These are phyloP conservation scores for Apiotrichum akiyoshidainum DNA, from an alignment of 1,284 basidiomycete species.

Conservation along the genomic window DNA sequence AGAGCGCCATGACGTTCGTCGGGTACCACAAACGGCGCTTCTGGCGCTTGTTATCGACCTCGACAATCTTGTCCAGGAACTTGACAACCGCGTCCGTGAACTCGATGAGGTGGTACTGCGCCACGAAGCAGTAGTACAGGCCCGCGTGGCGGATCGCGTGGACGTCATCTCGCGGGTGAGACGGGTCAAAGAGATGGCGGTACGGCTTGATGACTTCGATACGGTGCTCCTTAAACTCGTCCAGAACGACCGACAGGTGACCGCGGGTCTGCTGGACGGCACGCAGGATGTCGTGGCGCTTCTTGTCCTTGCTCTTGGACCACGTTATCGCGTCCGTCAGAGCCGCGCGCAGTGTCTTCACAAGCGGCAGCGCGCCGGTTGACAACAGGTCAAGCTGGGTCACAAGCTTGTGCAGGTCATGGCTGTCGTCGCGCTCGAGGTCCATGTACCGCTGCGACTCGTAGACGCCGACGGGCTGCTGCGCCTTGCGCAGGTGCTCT, in stretches of 20 bases:
- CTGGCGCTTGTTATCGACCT: constrained; percentile 59
- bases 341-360: constrained; percentile 28
- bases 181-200: constrained; percentile 59
- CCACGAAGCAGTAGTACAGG: constrained; percentile 64
- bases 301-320: constrained; percentile 13
- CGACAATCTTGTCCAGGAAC: constrained; percentile 58
- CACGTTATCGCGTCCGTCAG: constrained; percentile 36
- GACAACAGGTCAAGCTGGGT: constrained; percentile 58
- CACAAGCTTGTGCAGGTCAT: constrained; percentile 56
- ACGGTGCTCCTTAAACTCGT: constrained; percentile 53
- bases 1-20: constrained; percentile 42
- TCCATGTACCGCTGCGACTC: constrained; percentile 75
- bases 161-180: constrained; percentile 19
- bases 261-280: not conserved
- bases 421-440: constrained; percentile 58
- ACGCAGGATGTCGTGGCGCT: not conserved
- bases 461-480: constrained; percentile 73
- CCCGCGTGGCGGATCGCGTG: constrained; percentile 46
- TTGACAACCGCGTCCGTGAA: constrained; percentile 55
- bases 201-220: constrained; percentile 68
- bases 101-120: constrained; percentile 67
- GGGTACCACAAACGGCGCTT: constrained; percentile 67
- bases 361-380: constrained; percentile 60
- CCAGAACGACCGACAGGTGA: constrained; percentile 38
- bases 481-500: constrained; percentile 40